Evolutionary conservation across 164 flowering plant species (phyloP).

Genomic region (Echeveria elegans): DNA sequence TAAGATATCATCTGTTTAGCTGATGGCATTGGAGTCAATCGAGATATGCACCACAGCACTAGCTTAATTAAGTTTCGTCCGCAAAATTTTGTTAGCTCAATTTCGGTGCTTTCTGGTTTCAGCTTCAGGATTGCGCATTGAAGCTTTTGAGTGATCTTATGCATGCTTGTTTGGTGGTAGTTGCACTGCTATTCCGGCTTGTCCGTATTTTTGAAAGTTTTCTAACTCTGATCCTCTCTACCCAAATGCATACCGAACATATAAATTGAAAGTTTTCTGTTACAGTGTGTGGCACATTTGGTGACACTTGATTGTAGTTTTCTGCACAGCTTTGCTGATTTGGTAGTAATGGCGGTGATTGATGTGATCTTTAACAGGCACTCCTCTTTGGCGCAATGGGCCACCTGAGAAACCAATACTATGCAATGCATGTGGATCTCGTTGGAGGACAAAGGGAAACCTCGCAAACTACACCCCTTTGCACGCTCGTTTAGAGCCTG

Average conservation of each 20-base stretch:
- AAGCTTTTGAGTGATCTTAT: not conserved
- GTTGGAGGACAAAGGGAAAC: constrained; percentile 31
- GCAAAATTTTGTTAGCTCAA: not conserved
- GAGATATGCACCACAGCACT: not conserved
- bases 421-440: constrained; percentile 47
- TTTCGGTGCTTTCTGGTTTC: not conserved
- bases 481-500: constrained; percentile 15
- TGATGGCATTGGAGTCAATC: not conserved
- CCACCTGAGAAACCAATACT: constrained; percentile 37
- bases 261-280: not conserved
- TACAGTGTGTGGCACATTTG: not conserved
- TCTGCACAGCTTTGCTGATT: not conserved
- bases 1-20: not conserved
- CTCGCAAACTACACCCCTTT: constrained; percentile 29
- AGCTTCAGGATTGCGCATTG: not conserved
- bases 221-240: not conserved
- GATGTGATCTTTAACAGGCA: constrained; percentile 13
- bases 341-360: not conserved
- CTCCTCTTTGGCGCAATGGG: constrained; percentile 49
- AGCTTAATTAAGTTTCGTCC: not conserved
- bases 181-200: not conserved
- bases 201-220: not conserved
- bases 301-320: not conserved
- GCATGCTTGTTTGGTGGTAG: not conserved
- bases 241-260: not conserved